phyloP scores from a whole-genome alignment of 1,284 basidiomycete species.

The Apiotrichum mycotoxinovorans region DNA sequence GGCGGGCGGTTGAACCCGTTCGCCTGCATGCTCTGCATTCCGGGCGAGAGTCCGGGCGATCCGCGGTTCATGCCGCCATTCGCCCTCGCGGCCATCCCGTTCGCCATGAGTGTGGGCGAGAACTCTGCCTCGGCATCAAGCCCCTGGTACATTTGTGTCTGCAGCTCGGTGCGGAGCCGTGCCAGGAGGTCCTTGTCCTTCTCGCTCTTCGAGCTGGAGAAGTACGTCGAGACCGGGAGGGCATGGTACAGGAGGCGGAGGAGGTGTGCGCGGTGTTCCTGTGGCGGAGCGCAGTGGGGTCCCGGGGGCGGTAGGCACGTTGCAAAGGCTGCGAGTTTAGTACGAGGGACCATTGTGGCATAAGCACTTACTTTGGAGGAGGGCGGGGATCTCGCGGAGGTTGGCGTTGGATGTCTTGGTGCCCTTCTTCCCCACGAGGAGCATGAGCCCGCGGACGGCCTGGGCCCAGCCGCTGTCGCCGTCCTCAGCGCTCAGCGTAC shows the following conservation, averaged over 20 bases:
- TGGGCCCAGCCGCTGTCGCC: conserved; percentile 41
- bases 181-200: conserved; percentile 45
- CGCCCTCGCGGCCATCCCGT: conserved; percentile 2
- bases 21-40: too few relatives aligned
- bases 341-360: neutral
- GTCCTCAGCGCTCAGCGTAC: conserved; percentile 32
- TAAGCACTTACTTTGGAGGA: conserved; percentile 37
- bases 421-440: conserved; percentile 40
- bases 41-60: too few relatives aligned
- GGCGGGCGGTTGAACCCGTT: neutral
- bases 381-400: conserved; percentile 38
- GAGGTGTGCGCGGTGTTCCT: conserved; percentile 39
- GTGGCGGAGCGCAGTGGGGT: conserved; percentile 17
- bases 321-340: conserved; percentile 28
- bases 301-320: conserved; percentile 25
- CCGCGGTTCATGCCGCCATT: neutral
- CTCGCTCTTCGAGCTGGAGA: conserved; percentile 29
- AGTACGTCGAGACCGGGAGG: conserved; percentile 36
- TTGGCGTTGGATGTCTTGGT: conserved; percentile 46
- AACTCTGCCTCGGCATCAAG: neutral
- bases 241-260: conserved; percentile 40
- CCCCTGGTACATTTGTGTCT: conserved; percentile 29
- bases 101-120: conserved; percentile 5
- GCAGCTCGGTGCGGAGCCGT: conserved; percentile 46
- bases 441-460: conserved; percentile 34